Base-by-base conservation (phyloP, 179 eudicot genomes). In the Carnegiea gigantea region DNA sequence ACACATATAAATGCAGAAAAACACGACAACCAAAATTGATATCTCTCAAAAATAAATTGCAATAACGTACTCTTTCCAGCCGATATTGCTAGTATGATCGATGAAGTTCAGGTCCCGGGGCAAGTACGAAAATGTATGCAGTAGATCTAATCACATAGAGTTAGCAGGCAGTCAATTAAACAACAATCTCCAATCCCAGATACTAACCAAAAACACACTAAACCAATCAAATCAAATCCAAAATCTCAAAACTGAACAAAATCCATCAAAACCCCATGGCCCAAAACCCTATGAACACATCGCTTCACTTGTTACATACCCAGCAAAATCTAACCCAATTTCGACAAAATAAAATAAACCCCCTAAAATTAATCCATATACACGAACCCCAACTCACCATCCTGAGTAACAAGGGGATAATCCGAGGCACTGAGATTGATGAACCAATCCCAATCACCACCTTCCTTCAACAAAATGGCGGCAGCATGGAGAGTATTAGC, bases 331-430 rank as follows among this genome's bases (percentile, higher is more conserved):
- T 64, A 62, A 17, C 15, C 48, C 33, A 33, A 75, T 43, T 46
- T 36, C 33, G 46, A 5, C 59, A 36, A 60, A 71, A 64, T 15
- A 0, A 60, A 82, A 21, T 43, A 9, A 70, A 74, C 36, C 21
- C 26, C 5, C 23, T 51, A 38, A 80, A 73, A 3, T 26, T 75
- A 23, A 70, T 48, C n/a, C 84, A 36, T 7, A 62, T 36, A 18
- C 21, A 38, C 13, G 3, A 44, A 71, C 28, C 51, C 11, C 33
- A 60, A 68, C 83, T 80, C 57, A 95, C 98, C 98, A 85, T 95
- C 98, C 79, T 95, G 98, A 70, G 98, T 91, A 59, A 93, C 98
- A 81, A 95, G 92, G 17, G 98, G 98, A 81, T 95, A 95, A 92
- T 95, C 98, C 4, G 93, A 87, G 60, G 97, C 96, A 82, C 98